Evolutionary conservation across 73 alveolate species (phyloP).

Genomic region (Paramecium primaurelia): DNA sequence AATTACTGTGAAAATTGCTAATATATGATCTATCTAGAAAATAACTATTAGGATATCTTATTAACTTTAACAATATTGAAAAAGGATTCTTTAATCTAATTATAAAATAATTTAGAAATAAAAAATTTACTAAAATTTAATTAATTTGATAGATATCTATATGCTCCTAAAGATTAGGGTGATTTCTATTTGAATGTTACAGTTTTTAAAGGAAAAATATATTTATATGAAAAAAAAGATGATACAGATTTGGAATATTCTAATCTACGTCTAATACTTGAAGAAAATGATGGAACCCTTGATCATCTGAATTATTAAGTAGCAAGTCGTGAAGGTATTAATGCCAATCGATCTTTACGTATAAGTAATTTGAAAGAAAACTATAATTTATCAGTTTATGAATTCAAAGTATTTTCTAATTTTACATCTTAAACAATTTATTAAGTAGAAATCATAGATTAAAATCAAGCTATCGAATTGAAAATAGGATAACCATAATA

Average conservation of each 20-base stretch:
- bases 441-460: not conserved
- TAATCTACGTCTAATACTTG: not conserved
- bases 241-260: not conserved
- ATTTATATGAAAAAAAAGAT: not conserved
- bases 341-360: not conserved
- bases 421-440: not conserved
- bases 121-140: not conserved
- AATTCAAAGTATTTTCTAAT: not conserved
- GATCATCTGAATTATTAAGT: not conserved
- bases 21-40: not conserved
- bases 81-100: not conserved
- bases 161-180: not conserved
- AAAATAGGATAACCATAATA: not conserved
- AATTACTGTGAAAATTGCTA: not conserved
- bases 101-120: not conserved
- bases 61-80: not conserved
- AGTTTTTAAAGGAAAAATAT: not conserved
- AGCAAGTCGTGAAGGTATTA: not conserved
- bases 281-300: not conserved
- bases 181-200: not conserved
- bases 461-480: not conserved
- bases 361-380: not conserved
- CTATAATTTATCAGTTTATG: not conserved
- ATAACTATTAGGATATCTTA: not conserved
- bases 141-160: not conserved